Conservation (phyloP, 148 eudicot species). For the Oxyria digyna region DNA sequence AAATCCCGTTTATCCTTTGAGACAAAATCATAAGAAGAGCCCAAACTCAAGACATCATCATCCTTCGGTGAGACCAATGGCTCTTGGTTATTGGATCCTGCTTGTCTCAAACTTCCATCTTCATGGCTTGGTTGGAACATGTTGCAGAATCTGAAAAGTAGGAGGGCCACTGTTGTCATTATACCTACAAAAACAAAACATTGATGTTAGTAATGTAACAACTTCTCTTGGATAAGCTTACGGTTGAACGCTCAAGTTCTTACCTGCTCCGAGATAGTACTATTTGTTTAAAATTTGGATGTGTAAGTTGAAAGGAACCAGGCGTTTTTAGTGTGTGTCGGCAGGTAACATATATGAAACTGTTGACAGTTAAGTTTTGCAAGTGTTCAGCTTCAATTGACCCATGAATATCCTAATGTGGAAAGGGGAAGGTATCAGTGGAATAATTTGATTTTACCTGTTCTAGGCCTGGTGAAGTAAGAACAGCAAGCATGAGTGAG, state of each 20-base stretch:
- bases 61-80: slow-evolving; percentile 37
- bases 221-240: too few relatives aligned
- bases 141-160: slow-evolving; percentile 24
- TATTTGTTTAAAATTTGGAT: too few relatives aligned
- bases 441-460: slow-evolving; percentile 34
- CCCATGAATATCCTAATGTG: too few relatives aligned
- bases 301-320: too few relatives aligned
- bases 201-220: not conserved
- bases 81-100: slow-evolving; percentile 20
- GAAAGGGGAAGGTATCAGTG: too few relatives aligned
- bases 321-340: too few relatives aligned
- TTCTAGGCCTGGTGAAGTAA: slow-evolving; percentile 30
- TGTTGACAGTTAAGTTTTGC: too few relatives aligned
- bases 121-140: slow-evolving; percentile 7
- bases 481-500: slow-evolving; percentile 26
- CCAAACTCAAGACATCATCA: slow-evolving; percentile 27
- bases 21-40: slow-evolving; percentile 40
- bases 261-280: slow-evolving; percentile 30
- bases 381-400: too few relatives aligned
- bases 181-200: slow-evolving; percentile 25
- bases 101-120: slow-evolving; percentile 8
- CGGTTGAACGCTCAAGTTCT: too few relatives aligned
- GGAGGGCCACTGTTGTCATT: slow-evolving; percentile 18
- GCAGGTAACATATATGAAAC: too few relatives aligned
- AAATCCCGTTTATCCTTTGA: slow-evolving; percentile 36